These are phyloP conservation scores for Fraxinus americana DNA, from an alignment of 257 asterid species.

Conservation along the genomic window DNA sequence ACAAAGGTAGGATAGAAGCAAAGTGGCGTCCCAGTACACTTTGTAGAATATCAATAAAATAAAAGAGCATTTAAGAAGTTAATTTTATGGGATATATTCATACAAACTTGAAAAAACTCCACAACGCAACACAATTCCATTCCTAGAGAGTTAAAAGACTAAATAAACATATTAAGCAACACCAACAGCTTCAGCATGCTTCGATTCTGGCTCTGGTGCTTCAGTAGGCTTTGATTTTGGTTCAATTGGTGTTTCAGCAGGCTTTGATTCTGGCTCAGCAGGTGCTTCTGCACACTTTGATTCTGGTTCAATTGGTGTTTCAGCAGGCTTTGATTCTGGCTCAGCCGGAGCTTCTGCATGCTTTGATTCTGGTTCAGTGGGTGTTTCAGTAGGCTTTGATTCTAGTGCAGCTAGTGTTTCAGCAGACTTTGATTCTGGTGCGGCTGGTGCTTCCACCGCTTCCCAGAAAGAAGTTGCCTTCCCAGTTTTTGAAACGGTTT, in stretches of 20 bases:
- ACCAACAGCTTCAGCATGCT: background rate
- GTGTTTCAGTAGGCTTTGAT: no score
- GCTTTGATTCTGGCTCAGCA: background rate
- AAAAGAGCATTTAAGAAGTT: background rate
- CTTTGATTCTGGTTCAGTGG: no score
- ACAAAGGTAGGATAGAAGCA: no score
- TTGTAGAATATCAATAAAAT: no score
- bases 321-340: conserved; percentile 41
- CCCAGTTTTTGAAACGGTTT: conserved; percentile 92
- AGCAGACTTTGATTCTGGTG: conserved; percentile 11
- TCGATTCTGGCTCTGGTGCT: background rate
- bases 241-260: conserved; percentile 35
- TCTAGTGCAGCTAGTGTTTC: conserved; percentile 20
- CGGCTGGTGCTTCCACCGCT: conserved; percentile 35
- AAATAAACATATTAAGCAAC: background rate
- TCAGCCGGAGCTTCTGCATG: conserved; percentile 22
- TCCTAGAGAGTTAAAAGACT: background rate
- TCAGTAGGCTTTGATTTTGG: background rate
- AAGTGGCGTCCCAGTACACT: no score
- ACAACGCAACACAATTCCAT: background rate
- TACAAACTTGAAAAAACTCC: background rate
- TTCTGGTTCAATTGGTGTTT: conserved; percentile 27
- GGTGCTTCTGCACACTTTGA: no score
- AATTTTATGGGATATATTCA: background rate
- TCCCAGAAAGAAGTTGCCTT: conserved; percentile 88